phyloP scores from a whole-genome alignment of 352 stramenopile genomes.

The Halophytophthora polymorphica region DNA sequence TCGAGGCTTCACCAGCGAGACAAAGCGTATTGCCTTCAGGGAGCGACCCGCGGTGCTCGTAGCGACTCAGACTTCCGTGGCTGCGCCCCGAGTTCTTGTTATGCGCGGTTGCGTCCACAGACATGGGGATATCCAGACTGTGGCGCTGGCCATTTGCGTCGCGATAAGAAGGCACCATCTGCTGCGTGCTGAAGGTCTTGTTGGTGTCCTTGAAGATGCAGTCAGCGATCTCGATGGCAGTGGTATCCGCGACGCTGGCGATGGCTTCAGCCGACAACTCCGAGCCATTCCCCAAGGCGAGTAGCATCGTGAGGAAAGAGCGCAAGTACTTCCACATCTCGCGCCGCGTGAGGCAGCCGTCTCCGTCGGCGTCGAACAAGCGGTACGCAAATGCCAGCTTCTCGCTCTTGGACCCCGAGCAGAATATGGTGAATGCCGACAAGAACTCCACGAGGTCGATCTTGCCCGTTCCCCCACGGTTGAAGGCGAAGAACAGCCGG shows the following conservation, averaged over 20 bases:
- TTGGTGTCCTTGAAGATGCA: conserved; percentile 82
- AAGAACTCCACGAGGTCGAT: conserved; percentile 91
- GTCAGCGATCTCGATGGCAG: conserved; percentile 78
- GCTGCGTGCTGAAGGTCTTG: conserved; percentile 68
- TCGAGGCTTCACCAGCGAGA: conserved; percentile 51
- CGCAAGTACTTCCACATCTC: conserved; percentile 93
- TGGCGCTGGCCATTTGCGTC: conserved; percentile 28
- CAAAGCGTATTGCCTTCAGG: conserved; percentile 53
- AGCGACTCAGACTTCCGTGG: conserved; percentile 35
- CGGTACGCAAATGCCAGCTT: conserved; percentile 91
- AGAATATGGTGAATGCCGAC: conserved; percentile 92
- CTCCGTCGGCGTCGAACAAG: conserved; percentile 90
- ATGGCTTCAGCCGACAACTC: conserved; percentile 81
- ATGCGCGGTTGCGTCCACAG: conserved; percentile 32
- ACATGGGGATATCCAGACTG: conserved; percentile 59
- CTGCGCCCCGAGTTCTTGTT: conserved; percentile 25
- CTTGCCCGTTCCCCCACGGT: conserved; percentile 77
- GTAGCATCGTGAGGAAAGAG: conserved; percentile 93
- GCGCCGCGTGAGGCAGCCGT: conserved; percentile 86
- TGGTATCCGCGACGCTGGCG: conserved; percentile 73
- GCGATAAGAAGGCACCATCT: conserved; percentile 22
- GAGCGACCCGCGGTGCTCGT: conserved; percentile 72
- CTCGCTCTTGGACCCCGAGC: conserved; percentile 93
- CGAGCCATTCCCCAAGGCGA: conserved; percentile 90
- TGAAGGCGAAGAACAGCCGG: conserved; percentile 85